A percentile compares a stretch with the other conserved stretches of the same genome.
phyloP scores from a whole-genome alignment of 2,329 filamentous ascomycete species.

The Tolypocladium nubicola region DNA sequence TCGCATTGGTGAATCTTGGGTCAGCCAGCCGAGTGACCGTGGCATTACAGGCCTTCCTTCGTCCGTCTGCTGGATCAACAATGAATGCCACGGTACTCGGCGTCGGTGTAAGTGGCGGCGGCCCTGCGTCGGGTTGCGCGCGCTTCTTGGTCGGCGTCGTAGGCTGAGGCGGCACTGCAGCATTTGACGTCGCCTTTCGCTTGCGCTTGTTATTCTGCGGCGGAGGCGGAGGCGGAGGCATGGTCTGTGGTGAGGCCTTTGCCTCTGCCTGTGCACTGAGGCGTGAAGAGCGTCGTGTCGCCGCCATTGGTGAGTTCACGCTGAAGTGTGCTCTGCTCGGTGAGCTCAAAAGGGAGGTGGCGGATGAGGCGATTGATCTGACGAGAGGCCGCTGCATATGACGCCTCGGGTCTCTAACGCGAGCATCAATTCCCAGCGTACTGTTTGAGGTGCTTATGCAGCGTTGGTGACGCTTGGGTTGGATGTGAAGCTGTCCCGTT shows the following conservation, averaged over 20 bases:
- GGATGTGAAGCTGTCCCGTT: neutral
- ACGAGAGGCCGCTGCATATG: neutral
- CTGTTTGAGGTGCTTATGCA: neutral
- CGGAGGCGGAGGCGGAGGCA: slow-evolving; percentile 11
- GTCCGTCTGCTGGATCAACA: slow-evolving; percentile 16
- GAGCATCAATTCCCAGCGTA: neutral
- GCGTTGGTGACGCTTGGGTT: neutral
- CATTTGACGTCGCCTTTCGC: slow-evolving; percentile 19
- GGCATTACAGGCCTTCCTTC: slow-evolving; percentile 27
- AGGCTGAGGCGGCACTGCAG: slow-evolving; percentile 12
- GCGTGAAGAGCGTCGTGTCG: slow-evolving; percentile 28
- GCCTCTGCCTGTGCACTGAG: slow-evolving; percentile 20
- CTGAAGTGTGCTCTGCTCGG: neutral
- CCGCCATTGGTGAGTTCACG: slow-evolving; percentile 14
- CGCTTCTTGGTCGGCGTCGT: slow-evolving; percentile 22
- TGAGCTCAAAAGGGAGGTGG: neutral
- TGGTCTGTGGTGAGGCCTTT: slow-evolving; percentile 5
- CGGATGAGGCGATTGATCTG: neutral
- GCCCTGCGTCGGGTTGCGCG: slow-evolving; percentile 9
- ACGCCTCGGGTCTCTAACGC: neutral
- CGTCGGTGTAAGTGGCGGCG: slow-evolving; percentile 34
- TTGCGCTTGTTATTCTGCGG: slow-evolving; percentile 17
- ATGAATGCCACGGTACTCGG: slow-evolving; percentile 32
- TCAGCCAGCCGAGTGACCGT: slow-evolving; percentile 47
- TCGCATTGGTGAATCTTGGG: slow-evolving; percentile 56